These are phyloP conservation scores for Cyberlindnera mrakii DNA, from an alignment of 805 yeast genomes.

Conservation along the genomic window DNA sequence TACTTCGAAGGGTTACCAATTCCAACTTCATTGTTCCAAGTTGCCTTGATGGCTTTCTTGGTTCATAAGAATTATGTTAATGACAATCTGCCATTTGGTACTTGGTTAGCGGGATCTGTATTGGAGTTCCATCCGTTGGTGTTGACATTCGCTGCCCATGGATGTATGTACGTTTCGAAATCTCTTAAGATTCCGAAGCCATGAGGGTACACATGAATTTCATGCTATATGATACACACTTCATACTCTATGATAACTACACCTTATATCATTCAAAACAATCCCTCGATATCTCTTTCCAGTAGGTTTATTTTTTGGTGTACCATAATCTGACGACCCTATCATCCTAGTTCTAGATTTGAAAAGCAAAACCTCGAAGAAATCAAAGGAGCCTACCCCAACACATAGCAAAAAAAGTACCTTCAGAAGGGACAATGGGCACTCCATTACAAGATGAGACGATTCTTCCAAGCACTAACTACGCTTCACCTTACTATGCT, in stretches of 20 bases:
- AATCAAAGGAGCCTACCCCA: too few species aligned
- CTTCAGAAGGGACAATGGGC: too few species aligned
- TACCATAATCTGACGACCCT: too few species aligned
- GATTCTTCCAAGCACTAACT: slow-evolving; percentile 18
- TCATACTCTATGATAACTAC: too few species aligned
- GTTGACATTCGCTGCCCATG: slow-evolving; percentile 63
- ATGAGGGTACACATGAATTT: slow-evolving; percentile 11
- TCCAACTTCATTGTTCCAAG: slow-evolving; percentile 79
- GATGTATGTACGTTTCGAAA: slow-evolving; percentile 89
- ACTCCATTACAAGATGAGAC: slow-evolving; percentile 5
- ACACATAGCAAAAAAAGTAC: too few species aligned
- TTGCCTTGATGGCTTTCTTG: slow-evolving; percentile 62
- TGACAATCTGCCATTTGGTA: slow-evolving; percentile 61
- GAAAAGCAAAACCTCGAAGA: not conserved
- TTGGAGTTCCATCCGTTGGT: slow-evolving; percentile 74
- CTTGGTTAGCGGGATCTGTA: slow-evolving; percentile 44
- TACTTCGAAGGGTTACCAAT: slow-evolving; percentile 97
- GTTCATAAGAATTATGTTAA: slow-evolving; percentile 47
- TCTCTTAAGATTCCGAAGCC: slow-evolving; percentile 89
- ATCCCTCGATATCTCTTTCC: too few species aligned
- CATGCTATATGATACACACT: too few species aligned
- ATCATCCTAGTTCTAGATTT: not conserved
- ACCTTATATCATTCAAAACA: too few species aligned
- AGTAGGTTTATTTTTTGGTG: too few species aligned
- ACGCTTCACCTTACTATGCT: slow-evolving; percentile 34